Conservation (phyloP, 257 asterid species). For the Striga asiatica region DNA sequence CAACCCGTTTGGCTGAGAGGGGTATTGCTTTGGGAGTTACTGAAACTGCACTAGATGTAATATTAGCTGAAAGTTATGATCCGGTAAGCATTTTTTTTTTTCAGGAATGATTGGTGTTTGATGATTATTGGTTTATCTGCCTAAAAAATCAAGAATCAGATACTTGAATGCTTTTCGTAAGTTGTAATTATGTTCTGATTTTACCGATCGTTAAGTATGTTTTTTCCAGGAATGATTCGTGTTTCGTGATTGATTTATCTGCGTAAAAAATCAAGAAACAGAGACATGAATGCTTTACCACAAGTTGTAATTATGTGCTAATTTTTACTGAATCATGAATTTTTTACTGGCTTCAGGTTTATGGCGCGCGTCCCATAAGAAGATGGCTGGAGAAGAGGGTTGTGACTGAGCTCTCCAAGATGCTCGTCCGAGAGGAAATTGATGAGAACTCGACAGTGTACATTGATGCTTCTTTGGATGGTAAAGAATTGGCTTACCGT, state of each 20-base stretch:
- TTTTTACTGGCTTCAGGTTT: constrained; percentile 25
- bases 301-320: neutral
- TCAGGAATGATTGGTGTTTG: neutral
- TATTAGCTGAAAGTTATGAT: constrained; percentile 65
- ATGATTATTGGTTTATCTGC: too few relatives aligned
- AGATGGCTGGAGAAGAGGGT: constrained; percentile 91
- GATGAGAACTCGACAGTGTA: constrained; percentile 80
- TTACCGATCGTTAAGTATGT: too few relatives aligned
- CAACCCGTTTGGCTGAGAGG: constrained; percentile 70
- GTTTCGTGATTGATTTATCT: too few relatives aligned
- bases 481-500: constrained; percentile 33
- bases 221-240: too few relatives aligned
- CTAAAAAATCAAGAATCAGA: too few relatives aligned
- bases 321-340: neutral
- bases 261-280: too few relatives aligned
- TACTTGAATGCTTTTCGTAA: too few relatives aligned
- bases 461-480: constrained; percentile 39
- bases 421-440: constrained; percentile 71
- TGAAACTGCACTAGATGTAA: constrained; percentile 64
- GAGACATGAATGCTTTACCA: too few relatives aligned
- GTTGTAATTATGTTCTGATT: too few relatives aligned
- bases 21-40: constrained; percentile 80
- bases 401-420: constrained; percentile 73
- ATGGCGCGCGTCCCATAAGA: constrained; percentile 85
- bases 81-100: constrained; percentile 41